Evolutionary conservation across 1,139 yeast species (phyloP), one percentile per base, ranked within the genome.

Genomic region (Yamadazyma diospyri): DNA sequence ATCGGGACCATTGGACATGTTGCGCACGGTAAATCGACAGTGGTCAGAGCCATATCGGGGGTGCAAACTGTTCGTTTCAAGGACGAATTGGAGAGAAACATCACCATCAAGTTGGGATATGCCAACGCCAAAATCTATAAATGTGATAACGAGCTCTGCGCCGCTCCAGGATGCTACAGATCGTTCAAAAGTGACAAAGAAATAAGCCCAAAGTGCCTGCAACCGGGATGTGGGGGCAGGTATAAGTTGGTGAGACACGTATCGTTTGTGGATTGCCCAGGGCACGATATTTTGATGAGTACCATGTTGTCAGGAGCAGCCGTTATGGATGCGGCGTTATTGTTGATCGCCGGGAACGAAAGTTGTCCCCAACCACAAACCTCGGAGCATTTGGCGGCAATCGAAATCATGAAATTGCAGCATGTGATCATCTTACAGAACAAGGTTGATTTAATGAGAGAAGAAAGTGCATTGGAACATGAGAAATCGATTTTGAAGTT

Each of bases 271-370:
- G 99, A 94, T 72, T 94, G 98, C 72, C 99, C 99, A 39, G 99
- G 98, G 61, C 99, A 94, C 85, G 99, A 94, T 74, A 92, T 94
- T 72, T 81, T 94, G 61, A 94, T 94, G 98, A 88, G 97, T 76
- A 94, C 98, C 49, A 94, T 94, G 99, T 81, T 94, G 78, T 89
- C 97, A 32, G 99, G 99, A 60, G 99, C 99, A 25, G 99, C 99
- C 11, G 98, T 94, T 48, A 94, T 94, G 99, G 99, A 94, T 64
- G 99, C 98, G 38, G 99, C 99, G 10, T 72, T 94, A 43, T 71
- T 94, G 54, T 76, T 94, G 48, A 82, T 94, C 59, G 99, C 98
- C 25, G 98, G 97, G 63, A 94, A 94, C 61, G 99, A 94, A 74
- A 80, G 95, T 38, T 94, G 99, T 72, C 99, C 98, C 42, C 98